A percentile compares a stretch with the other conserved stretches of the same genome.
phyloP scores from a whole-genome alignment of 2,329 filamentous ascomycete genomes.

The Alternaria sp. region DNA sequence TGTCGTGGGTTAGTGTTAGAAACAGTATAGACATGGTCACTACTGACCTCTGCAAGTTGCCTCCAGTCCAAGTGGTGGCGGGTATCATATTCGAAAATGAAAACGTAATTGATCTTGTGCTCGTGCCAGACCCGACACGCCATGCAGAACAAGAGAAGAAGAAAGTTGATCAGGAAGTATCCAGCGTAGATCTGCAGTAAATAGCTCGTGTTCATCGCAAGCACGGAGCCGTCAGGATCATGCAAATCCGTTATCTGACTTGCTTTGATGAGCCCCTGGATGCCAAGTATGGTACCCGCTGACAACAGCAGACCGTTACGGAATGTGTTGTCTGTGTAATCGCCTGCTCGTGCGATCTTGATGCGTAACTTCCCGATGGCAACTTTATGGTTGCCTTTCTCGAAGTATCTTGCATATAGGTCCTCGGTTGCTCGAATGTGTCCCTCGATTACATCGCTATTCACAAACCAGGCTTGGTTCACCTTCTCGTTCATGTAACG shows the following conservation, averaged over 20 bases:
- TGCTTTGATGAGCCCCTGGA: constrained; percentile 55
- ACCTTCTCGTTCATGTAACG: constrained; percentile 92
- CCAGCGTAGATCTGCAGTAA: constrained; percentile 88
- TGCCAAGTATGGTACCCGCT: constrained; percentile 53
- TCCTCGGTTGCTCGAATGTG: constrained; percentile 86
- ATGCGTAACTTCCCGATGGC: constrained; percentile 86
- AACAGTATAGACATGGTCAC: rapidly evolving
- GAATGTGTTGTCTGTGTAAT: constrained; percentile 67
- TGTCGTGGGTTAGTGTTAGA: constrained; percentile 37
- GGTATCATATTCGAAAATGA: constrained; percentile 95
- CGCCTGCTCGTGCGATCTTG: constrained; percentile 66
- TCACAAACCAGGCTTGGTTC: constrained; percentile 88
- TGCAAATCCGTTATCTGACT: constrained; percentile 34
- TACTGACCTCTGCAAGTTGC: constrained; percentile 74
- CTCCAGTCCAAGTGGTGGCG: constrained; percentile 89
- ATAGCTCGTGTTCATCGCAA: constrained; percentile 52
- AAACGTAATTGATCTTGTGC: constrained; percentile 92
- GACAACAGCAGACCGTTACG: constrained; percentile 61
- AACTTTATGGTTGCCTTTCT: constrained; percentile 90
- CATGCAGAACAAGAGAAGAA: constrained; percentile 85
- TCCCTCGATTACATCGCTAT: constrained; percentile 82
- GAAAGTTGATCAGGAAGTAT: constrained; percentile 82
- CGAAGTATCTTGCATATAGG: constrained; percentile 93
- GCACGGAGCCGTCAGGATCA: constrained; percentile 17
- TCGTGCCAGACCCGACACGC: constrained; percentile 83